These are phyloP conservation scores for Allium cepa DNA, from an alignment of 106 monocot genomes.

Conservation along the genomic window DNA sequence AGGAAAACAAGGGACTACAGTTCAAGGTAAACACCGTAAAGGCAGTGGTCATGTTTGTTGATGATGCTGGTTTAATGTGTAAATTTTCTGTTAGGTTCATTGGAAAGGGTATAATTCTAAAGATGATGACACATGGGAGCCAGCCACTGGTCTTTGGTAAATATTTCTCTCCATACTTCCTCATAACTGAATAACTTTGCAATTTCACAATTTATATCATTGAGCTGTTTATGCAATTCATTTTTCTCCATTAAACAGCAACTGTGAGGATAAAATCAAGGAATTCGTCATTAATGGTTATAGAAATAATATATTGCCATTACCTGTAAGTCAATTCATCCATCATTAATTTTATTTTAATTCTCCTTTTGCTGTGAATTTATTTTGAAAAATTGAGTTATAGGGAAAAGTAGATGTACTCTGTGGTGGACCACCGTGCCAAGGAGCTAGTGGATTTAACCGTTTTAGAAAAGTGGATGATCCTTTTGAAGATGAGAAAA, in stretches of 20 bases:
- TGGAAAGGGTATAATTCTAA: conserved; percentile 58
- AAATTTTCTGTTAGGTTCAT: conserved; percentile 23
- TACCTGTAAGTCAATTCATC: conserved; percentile 26
- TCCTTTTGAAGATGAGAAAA: conserved; percentile 67
- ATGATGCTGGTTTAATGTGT: background rate
- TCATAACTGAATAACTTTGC: background rate
- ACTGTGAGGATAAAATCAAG: conserved; percentile 34
- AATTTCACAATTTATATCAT: too few relatives aligned
- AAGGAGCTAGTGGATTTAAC: conserved; percentile 90
- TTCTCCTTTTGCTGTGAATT: background rate
- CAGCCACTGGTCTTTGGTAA: conserved; percentile 38
- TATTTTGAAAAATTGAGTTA: background rate
- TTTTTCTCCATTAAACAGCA: conserved; percentile 14
- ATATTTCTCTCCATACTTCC: background rate
- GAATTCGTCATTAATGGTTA: conserved; percentile 43
- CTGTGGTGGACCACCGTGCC: conserved; percentile 95
- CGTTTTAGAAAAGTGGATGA: conserved; percentile 48
- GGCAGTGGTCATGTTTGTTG: background rate
- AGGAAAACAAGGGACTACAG: conserved; percentile 33
- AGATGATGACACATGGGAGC: conserved; percentile 69
- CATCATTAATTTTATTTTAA: background rate
- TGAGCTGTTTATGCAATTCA: background rate
- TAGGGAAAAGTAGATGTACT: conserved; percentile 82
- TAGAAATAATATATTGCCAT: conserved; percentile 27
- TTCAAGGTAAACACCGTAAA: conserved; percentile 49